A percentile compares a stretch with the other conserved stretches of the same genome.
These are phyloP conservation scores for Neurospora hispaniola DNA, from an alignment of 495 filamentous ascomycete genomes.

Conservation along the genomic window DNA sequence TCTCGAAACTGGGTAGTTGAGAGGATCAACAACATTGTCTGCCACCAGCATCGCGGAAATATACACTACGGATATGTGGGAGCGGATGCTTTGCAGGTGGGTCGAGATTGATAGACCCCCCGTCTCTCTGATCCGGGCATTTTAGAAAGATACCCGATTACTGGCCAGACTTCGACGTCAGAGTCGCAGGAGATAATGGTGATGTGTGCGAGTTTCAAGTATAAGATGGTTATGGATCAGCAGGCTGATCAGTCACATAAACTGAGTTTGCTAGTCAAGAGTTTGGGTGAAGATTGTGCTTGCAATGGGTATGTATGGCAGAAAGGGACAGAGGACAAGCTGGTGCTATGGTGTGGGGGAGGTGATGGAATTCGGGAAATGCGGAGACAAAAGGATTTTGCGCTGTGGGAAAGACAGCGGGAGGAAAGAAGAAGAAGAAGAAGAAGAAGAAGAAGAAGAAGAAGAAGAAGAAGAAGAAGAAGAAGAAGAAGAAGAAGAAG, in stretches of 20 bases:
- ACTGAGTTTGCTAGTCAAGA: neutral
- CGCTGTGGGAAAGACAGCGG: neutral
- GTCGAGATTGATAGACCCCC: neutral
- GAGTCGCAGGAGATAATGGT: too few species aligned
- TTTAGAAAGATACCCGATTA: neutral
- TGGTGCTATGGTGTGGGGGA: neutral
- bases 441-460: neutral
- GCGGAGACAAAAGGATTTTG: neutral
- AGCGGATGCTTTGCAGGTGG: neutral
- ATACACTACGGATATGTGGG: neutral
- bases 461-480: neutral
- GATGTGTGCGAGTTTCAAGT: neutral
- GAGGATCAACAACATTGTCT: neutral
- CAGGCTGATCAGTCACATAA: neutral
- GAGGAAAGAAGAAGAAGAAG: neutral
- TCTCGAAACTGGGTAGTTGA: neutral
- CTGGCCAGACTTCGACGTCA: too few species aligned
- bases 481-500: neutral
- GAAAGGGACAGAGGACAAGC: neutral
- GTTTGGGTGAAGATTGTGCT: too few species aligned
- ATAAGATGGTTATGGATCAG: neutral
- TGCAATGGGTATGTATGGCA: neutral
- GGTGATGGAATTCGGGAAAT: neutral
- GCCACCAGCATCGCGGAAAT: neutral
- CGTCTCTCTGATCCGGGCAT: too few species aligned